phyloP scores from a whole-genome alignment of 2,329 filamentous ascomycete genomes.

The Fusarium tricinctum region DNA sequence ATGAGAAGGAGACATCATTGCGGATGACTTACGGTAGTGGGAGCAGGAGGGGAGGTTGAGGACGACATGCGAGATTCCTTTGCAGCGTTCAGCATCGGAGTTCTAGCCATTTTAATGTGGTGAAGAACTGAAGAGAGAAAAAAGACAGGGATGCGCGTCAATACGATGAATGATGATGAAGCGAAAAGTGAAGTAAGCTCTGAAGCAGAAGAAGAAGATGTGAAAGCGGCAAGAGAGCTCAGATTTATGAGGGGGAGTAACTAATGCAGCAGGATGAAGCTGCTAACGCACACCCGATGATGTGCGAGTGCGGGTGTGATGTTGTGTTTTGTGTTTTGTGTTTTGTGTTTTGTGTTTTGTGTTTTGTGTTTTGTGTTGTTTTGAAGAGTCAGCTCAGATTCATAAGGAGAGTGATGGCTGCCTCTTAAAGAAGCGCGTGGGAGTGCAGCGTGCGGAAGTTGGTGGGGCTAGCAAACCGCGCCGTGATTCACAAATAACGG shows the following conservation, averaged over 20 bases:
- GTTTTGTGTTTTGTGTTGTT: neutral
- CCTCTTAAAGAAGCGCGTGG: neutral
- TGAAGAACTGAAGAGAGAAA: no score
- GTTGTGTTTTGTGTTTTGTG: neutral
- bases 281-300: neutral
- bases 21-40: neutral
- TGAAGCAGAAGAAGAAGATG: no score
- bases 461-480: neutral
- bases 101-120: no score
- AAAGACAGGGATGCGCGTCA: no score
- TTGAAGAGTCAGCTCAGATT: neutral
- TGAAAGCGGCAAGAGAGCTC: neutral
- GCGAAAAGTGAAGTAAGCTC: no score
- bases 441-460: neutral
- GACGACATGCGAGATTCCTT: no score
- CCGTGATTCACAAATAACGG: neutral
- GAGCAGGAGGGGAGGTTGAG: neutral
- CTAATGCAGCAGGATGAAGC: no score
- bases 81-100: no score
- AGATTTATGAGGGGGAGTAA: neutral
- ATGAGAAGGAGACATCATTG: neutral
- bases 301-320: neutral
- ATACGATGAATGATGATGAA: no score
- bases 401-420: neutral
- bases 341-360: neutral